Evolutionary conservation across 805 yeast species (phyloP).

Genomic region (Wickerhamiella bombiphila): DNA sequence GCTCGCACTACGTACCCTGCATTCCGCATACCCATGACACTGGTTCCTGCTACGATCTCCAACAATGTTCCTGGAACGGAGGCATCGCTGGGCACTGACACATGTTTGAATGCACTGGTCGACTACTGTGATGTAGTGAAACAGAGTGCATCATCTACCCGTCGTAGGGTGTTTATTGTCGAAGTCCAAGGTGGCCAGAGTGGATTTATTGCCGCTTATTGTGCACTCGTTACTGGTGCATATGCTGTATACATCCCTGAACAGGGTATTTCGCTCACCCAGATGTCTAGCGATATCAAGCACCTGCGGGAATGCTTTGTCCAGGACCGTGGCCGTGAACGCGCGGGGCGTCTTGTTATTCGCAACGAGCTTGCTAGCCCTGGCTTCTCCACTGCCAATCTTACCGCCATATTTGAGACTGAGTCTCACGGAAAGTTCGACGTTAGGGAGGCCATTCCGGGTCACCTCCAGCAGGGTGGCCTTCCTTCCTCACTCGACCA

Average conservation of each 20-base stretch:
- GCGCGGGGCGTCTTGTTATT: slow-evolving; percentile 74
- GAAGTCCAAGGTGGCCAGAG: slow-evolving; percentile 98
- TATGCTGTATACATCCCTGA: slow-evolving; percentile 87
- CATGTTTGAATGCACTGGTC: slow-evolving; percentile 83
- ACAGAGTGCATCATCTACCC: slow-evolving; percentile 86
- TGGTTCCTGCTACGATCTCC: slow-evolving; percentile 89
- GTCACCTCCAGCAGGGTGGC: slow-evolving; percentile 97
- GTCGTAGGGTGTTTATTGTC: slow-evolving; percentile 88
- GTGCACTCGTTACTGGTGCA: slow-evolving; percentile 81
- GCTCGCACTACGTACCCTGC: slow-evolving; percentile 74
- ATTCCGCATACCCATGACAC: slow-evolving; percentile 85
- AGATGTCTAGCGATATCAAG: slow-evolving; percentile 62
- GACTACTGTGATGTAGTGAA: slow-evolving; percentile 90
- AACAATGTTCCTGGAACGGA: slow-evolving; percentile 99
- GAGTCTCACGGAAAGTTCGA: slow-evolving; percentile 69
- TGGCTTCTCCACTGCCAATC: slow-evolving; percentile 65
- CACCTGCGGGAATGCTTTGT: slow-evolving; percentile 53
- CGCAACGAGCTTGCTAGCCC: slow-evolving; percentile 73
- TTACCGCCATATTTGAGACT: slow-evolving; percentile 71
- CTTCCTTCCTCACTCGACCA: slow-evolving; percentile 91
- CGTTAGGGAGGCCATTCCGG: slow-evolving; percentile 90
- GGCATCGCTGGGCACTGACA: slow-evolving; percentile 87
- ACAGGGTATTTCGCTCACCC: slow-evolving; percentile 51
- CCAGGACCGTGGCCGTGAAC: slow-evolving; percentile 60
- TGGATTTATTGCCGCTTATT: slow-evolving; percentile 81